These are phyloP conservation scores for Mycoemilia scoparia DNA, from an alignment of 192 early-diverging fungal genomes.

Conservation along the genomic window DNA sequence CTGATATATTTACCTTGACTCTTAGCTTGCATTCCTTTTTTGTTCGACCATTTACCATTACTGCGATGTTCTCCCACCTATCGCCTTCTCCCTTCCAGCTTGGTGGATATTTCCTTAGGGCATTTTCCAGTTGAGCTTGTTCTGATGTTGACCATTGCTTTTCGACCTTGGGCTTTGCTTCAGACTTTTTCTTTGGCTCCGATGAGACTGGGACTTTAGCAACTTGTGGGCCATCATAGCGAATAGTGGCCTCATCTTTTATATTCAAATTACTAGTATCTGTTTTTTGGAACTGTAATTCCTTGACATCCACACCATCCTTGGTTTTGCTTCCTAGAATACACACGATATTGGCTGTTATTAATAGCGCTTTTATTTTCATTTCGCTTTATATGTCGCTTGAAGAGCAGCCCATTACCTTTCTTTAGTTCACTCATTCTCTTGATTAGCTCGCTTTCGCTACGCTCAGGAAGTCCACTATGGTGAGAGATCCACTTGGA, in stretches of 20 bases:
- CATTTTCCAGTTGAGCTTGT: constrained; percentile 35
- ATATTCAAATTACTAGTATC: background rate
- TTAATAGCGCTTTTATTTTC: background rate
- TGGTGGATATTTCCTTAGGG: constrained; percentile 37
- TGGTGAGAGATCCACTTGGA: constrained; percentile 60
- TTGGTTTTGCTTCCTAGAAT: constrained; percentile 8
- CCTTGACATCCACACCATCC: constrained; percentile 16
- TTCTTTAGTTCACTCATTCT: constrained; percentile 52
- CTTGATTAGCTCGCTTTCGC: constrained; percentile 49
- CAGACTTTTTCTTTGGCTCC: background rate
- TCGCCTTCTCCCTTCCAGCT: constrained; percentile 35
- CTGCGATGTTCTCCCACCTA: constrained; percentile 47
- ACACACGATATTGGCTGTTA: constrained; percentile 1
- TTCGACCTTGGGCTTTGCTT: constrained; percentile 1
- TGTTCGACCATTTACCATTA: constrained; percentile 32
- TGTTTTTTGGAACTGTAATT: constrained; percentile 16
- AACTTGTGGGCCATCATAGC: constrained; percentile 7
- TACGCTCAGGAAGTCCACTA: constrained; percentile 34
- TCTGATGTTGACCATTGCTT: constrained; percentile 32
- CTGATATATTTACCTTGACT: no score
- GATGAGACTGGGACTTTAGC: background rate
- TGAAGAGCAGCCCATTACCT: constrained; percentile 15
- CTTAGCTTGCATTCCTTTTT: constrained; percentile 46
- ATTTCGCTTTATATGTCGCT: constrained; percentile 2
- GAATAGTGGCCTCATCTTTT: constrained; percentile 5